Evolutionary conservation across 2,329 filamentous ascomycete species (phyloP).

Genomic region (Scedosporium boydii): DNA sequence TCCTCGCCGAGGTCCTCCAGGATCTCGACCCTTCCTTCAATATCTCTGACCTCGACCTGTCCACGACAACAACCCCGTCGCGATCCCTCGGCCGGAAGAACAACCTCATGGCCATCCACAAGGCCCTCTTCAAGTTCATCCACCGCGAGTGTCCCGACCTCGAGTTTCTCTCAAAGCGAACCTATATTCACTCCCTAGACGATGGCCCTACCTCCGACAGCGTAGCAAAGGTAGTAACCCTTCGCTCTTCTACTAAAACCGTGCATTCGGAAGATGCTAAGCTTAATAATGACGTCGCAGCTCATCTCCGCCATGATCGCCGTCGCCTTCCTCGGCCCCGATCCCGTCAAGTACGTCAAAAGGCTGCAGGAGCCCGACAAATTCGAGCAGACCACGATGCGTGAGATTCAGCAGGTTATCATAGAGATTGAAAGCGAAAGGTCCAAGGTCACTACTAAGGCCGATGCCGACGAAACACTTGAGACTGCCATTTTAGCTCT

Average conservation of each 20-base stretch:
- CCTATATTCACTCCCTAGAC: slow-evolving; percentile 48
- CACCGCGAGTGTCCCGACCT: slow-evolving; percentile 41
- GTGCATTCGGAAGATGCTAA: neutral
- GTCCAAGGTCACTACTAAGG: slow-evolving; percentile 17
- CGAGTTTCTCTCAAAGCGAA: slow-evolving; percentile 39
- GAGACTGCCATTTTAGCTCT: slow-evolving; percentile 37
- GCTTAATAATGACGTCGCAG: slow-evolving; percentile 28
- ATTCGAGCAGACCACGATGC: slow-evolving; percentile 31
- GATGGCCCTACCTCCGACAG: slow-evolving; percentile 46
- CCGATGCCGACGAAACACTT: slow-evolving; percentile 28
- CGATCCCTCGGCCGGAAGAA: slow-evolving; percentile 39
- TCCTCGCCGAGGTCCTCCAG: slow-evolving; percentile 46
- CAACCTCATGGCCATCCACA: slow-evolving; percentile 44
- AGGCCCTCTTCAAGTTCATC: slow-evolving; percentile 45
- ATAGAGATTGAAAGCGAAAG: slow-evolving; percentile 27
- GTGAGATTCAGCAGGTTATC: slow-evolving; percentile 35
- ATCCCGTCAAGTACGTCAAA: slow-evolving; percentile 43
- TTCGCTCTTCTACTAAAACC: neutral
- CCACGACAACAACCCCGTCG: slow-evolving; percentile 23
- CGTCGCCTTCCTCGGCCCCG: slow-evolving; percentile 50
- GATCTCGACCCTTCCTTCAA: slow-evolving; percentile 50
- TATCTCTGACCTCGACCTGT: slow-evolving; percentile 40
- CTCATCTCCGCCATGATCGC: slow-evolving; percentile 53
- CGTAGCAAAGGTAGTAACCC: slow-evolving; percentile 37
- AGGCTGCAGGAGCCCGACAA: slow-evolving; percentile 25